These are phyloP conservation scores for Boletales sp. DNA, from an alignment of 768 basidiomycete species.

Conservation along the genomic window DNA sequence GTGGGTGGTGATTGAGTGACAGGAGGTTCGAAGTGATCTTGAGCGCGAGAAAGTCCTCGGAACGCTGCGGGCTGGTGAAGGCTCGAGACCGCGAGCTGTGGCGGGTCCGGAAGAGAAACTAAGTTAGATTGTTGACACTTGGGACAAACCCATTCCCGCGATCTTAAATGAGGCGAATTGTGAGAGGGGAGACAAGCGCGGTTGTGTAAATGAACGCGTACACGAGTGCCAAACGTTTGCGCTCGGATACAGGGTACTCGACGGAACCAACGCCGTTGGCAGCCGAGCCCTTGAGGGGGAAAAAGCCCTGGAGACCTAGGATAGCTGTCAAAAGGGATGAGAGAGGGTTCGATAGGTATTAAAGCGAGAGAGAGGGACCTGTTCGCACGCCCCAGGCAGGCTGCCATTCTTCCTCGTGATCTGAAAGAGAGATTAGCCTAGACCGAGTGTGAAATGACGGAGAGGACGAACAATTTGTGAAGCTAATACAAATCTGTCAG, in stretches of 20 bases:
- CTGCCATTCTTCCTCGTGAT: slow-evolving; percentile 97
- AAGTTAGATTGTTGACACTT: slow-evolving; percentile 67
- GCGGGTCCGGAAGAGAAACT: slow-evolving; percentile 68
- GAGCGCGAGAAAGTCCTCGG: slow-evolving; percentile 23
- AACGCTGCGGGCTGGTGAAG: slow-evolving; percentile 10
- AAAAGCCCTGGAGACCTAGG: slow-evolving; percentile 85
- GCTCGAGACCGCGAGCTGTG: slow-evolving; percentile 13
- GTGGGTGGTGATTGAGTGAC: slow-evolving; percentile 12
- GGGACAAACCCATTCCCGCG: slow-evolving; percentile 77
- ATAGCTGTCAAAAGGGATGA: slow-evolving; percentile 53
- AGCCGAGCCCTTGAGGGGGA: slow-evolving; percentile 82
- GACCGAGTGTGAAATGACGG: slow-evolving; percentile 18
- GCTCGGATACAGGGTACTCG: slow-evolving; percentile 70
- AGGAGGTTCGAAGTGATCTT: slow-evolving; percentile 15
- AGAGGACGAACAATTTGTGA: slow-evolving; percentile 71
- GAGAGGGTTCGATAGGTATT: slow-evolving; percentile 5
- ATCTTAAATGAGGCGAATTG: slow-evolving; percentile 42
- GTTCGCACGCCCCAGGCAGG: slow-evolving; percentile 98
- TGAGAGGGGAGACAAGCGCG: slow-evolving; percentile 7
- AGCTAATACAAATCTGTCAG: slow-evolving; percentile 84
- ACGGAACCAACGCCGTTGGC: slow-evolving; percentile 86
- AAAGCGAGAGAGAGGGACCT: slow-evolving; percentile 43
- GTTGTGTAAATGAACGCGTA: slow-evolving; percentile 38
- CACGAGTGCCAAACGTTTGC: slow-evolving; percentile 75
- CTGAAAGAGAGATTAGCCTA: slow-evolving; percentile 39